Percentiles rank a stretch among this genome's conserved stretches.
Conservation (phyloP, 1,139 yeast genomes). For the Chernovozyma sophiae-reginae region DNA sequence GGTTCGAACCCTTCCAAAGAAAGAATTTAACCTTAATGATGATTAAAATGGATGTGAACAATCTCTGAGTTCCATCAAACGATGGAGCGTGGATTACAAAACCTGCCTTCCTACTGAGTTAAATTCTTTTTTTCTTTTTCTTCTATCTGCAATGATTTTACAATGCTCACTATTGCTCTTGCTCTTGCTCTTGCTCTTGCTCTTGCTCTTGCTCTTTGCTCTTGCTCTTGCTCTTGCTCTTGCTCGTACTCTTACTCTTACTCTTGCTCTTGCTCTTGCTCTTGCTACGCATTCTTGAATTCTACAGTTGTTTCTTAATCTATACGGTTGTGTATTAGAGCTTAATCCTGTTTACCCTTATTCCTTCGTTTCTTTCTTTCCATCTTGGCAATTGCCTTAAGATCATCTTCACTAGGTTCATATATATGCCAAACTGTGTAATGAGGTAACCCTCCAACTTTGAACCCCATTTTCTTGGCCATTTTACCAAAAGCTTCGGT, state of each 20-base stretch:
- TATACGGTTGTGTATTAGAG: too few relatives aligned
- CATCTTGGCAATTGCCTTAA: constrained; percentile 64
- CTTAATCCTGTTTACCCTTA: constrained; percentile 14
- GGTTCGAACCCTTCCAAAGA: constrained; percentile 24
- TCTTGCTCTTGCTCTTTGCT: too few relatives aligned
- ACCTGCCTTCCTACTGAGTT: constrained; percentile 52
- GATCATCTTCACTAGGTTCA: constrained; percentile 90
- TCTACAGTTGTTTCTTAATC: too few relatives aligned
- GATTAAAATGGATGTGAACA: constrained; percentile 52
- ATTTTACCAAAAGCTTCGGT: constrained; percentile 90
- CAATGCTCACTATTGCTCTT: not conserved
- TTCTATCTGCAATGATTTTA: not conserved
- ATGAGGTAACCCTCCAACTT: constrained; percentile 84
- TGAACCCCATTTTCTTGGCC: constrained; percentile 76
- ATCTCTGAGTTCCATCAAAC: constrained; percentile 47
- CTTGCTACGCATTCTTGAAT: too few relatives aligned
- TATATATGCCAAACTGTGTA: constrained; percentile 86
- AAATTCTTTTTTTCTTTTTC: constrained; percentile 8
- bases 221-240: too few relatives aligned
- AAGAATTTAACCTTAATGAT: constrained; percentile 29
- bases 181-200: too few relatives aligned
- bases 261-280: too few relatives aligned
- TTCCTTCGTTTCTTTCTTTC: constrained; percentile 64
- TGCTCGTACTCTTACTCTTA: too few relatives aligned
- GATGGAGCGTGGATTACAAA: constrained; percentile 43